Evolutionary conservation across 805 yeast species (phyloP), one percentile per base, ranked within the genome.

Genomic region (Cyberlindnera subsufficiens): DNA sequence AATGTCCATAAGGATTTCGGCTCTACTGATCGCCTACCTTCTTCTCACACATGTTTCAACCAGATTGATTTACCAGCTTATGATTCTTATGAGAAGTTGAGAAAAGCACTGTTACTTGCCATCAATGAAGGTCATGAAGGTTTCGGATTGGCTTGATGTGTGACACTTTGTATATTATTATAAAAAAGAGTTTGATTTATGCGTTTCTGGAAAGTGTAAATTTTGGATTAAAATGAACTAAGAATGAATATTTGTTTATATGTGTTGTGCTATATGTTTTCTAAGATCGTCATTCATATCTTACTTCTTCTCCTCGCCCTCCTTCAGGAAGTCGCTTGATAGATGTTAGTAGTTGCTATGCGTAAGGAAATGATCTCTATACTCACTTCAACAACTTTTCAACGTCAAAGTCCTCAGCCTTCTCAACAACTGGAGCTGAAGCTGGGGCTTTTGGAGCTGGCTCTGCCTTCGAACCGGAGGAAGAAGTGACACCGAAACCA

Each of bases 21-120:
- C 1, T 66, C 84, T 10, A 77, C 80, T 7, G 95, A 87, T 43
- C 76, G 98, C 48, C 71, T 93, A 45, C 99, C 99, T 2, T 82
- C 96, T 0, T 87, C 97, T 0, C 99, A 93, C 60, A 93, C 98
- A 3, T 93, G 99, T 64, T 91, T 90, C 71, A 93, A 93, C 65
- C 98, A 91, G 65, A 72, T 93, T 45, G 96, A 88, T 60, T 67
- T 93, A 41, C 99, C 99, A 0, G 93, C 88, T 19, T 93, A 93
- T 64, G 95, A 84, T 42, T 78, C 85, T 6, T 93, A 91, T 60
- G 96, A 88, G 43, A 80, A 86, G 17, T 71, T 93, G 41, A 76
- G 97, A 49, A 84, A 87, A 3, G 80, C 93, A 1, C 63, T 93
- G 49, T 65, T 90, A 50, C 61, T 86, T 51, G 97, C 99, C 0